Conservation (phyloP, 495 filamentous ascomycete genomes). For the Elaphomyces granulatus region DNA sequence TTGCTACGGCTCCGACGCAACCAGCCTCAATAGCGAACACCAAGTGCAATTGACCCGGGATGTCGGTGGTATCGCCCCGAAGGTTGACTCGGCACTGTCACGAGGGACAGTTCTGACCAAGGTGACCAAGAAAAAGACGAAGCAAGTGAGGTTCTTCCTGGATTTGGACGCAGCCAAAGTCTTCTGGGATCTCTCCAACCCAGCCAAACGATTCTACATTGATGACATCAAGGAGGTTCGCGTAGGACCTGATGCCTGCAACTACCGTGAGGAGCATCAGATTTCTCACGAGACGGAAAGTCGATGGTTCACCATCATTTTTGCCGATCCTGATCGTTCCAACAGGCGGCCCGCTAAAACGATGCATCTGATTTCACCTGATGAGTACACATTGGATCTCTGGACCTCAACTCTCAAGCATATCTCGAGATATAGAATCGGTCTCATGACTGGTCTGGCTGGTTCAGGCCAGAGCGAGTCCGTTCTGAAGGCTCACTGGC, state of each 20-base stretch:
- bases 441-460: conserved; percentile 76
- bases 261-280: conserved; percentile 75
- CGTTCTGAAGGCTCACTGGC: conserved; percentile 69
- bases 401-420: conserved; percentile 74
- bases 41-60: conserved; percentile 17
- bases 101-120: conserved; percentile 65
- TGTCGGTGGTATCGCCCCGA: conserved; percentile 42
- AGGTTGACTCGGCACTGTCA: conserved; percentile 54
- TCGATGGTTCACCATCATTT: conserved; percentile 80
- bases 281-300: conserved; percentile 45
- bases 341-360: conserved; percentile 58
- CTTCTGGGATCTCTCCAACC: conserved; percentile 67
- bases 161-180: conserved; percentile 74
- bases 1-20: conserved; percentile 25
- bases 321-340: conserved; percentile 50
- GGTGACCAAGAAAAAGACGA: conserved; percentile 66
- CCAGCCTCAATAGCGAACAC: conserved; percentile 25
- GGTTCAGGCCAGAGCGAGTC: conserved; percentile 59
- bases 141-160: conserved; percentile 58
- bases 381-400: conserved; percentile 48
- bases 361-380: conserved; percentile 68
- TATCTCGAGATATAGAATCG: conserved; percentile 67
- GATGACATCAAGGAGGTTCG: conserved; percentile 90
- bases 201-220: conserved; percentile 73
- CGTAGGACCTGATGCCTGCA: conserved; percentile 67